Percentiles rank a stretch among this genome's conserved stretches.
These are phyloP conservation scores for Kickxella alabastrina DNA, from an alignment of 192 early-diverging fungal species.

Conservation along the genomic window DNA sequence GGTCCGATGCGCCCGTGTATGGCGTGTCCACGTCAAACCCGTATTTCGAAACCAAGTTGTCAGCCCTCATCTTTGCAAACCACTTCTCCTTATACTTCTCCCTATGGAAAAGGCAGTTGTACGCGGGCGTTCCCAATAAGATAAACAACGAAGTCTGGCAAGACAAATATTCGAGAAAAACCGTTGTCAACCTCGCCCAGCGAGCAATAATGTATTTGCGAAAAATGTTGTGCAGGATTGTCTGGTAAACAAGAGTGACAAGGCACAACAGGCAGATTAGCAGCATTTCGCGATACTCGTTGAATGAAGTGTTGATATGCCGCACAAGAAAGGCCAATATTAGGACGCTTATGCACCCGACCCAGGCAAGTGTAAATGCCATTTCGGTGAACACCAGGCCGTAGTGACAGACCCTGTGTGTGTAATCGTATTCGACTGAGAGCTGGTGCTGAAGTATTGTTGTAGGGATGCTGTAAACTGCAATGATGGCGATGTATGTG, in stretches of 20 bases:
- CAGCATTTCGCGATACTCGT: slow-evolving; percentile 46
- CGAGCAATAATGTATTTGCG: slow-evolving; percentile 15
- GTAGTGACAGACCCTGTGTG: slow-evolving; percentile 16
- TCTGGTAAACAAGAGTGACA: slow-evolving; percentile 17
- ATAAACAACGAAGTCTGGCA: slow-evolving; percentile 27
- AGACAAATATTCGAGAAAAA: slow-evolving; percentile 17
- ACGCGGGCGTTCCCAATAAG: slow-evolving; percentile 20
- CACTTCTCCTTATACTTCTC: slow-evolving; percentile 19
- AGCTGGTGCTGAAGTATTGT: slow-evolving; percentile 16
- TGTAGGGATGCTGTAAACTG: slow-evolving; percentile 19
- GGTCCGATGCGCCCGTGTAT: not conserved
- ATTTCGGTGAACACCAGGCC: slow-evolving; percentile 20
- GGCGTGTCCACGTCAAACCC: not conserved
- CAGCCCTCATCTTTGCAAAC: slow-evolving; percentile 38
- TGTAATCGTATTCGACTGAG: slow-evolving; percentile 6
- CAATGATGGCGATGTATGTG: slow-evolving; percentile 5
- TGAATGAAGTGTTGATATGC: slow-evolving; percentile 48
- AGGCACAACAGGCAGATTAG: slow-evolving; percentile 17
- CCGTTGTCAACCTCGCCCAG: slow-evolving; percentile 26
- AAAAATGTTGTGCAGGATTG: slow-evolving; percentile 27
- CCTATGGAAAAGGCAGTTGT: slow-evolving; percentile 28
- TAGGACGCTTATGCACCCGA: slow-evolving; percentile 15
- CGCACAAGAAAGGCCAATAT: slow-evolving; percentile 22
- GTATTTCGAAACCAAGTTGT: slow-evolving; percentile 37
- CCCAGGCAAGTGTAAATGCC: slow-evolving; percentile 39